A percentile compares a stretch with the other conserved stretches of the same genome.
phyloP scores from a whole-genome alignment of 2,329 filamentous ascomycete species.

The Xylaria sp. region DNA sequence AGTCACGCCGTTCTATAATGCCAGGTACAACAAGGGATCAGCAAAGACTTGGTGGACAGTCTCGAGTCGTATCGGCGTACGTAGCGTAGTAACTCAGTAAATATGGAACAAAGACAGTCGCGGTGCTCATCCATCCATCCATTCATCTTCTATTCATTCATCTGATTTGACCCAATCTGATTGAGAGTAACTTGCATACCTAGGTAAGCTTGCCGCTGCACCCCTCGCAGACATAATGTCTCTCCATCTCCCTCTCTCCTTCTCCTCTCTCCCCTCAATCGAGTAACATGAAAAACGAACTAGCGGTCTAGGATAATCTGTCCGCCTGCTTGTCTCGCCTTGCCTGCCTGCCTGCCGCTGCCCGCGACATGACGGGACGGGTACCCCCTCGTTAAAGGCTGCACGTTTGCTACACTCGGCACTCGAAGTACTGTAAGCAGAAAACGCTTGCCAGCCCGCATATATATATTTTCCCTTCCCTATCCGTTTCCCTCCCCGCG shows the following conservation, averaged over 20 bases:
- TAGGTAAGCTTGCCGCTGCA: constrained; percentile 27
- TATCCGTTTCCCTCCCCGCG: not conserved
- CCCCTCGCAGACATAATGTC: constrained; percentile 17
- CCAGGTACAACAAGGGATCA: constrained; percentile 8
- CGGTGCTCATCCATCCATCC: not conserved
- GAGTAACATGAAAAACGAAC: constrained; percentile 16
- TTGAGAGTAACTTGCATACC: not conserved
- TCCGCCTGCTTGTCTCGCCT: not conserved
- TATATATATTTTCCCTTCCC: not conserved
- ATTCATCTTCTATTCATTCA: too few relatives aligned
- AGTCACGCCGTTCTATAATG: not conserved
- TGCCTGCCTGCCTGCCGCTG: constrained; percentile 7
- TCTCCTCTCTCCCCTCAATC: not conserved
- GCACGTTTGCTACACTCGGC: constrained; percentile 14
- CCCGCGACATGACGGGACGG: not conserved
- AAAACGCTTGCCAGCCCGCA: constrained; percentile 1
- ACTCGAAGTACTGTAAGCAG: constrained; percentile 2
- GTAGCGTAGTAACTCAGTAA: not conserved
- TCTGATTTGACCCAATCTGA: not conserved
- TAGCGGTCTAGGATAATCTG: constrained; percentile 34
- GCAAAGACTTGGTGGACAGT: constrained; percentile 1
- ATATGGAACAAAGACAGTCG: constrained; percentile 19
- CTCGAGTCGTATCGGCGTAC: not conserved
- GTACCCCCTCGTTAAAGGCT: not conserved
- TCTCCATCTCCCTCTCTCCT: not conserved